Evolutionary conservation across 306 rosid species (phyloP), one percentile per base, ranked within the genome.

Genomic region (Sesbania bispinosa): DNA sequence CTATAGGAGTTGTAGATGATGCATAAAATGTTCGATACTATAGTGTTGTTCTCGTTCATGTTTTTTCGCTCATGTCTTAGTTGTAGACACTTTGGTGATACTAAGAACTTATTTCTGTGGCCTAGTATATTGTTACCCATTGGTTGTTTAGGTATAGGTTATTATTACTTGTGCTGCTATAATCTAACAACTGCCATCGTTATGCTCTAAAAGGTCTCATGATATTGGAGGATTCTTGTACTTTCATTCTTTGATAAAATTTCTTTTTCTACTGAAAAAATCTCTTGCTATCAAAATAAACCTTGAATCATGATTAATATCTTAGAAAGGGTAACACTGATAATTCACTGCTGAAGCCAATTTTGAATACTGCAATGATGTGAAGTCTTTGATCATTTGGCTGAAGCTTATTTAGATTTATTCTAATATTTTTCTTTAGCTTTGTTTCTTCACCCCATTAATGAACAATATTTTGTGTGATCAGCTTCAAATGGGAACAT

Each of bases 401-500:
- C 23, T 16, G 72, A 54, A 67, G 61, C 35, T 30, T 36, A 33
- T 54, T 20, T 71, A 45, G 42, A 38, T 80, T 42, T 73, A 15
- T 38, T 6, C 10, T 62, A 26, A 24, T 41, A 10, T 41, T 76
- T 20, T 45, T 39, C 26, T 29, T 50, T 69, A 15, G 54, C 38
- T 52, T 57, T 62, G 7, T 41, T 42, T 23, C 47, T 19, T 21
- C 13, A 2, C 30, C 10, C 23, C 36, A 21, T 59, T 71, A 71
- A 60, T 42, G 51, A 67, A 39, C 43, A 21, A 45, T 80, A 41
- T 74, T 36, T 65, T 77, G 39, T 77, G 62, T 69, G 59, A 76
- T 81, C 93, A 91, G 99, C 96, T 94, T 81, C 96, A 86, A 85
- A 91, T 91, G 95, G 90, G 52, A 80, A 91, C 90, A 20, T 77